Percentiles rank a stretch among this genome's conserved stretches.
Conservation (phyloP, 768 basidiomycete genomes). For the Lentinus brumalis region DNA sequence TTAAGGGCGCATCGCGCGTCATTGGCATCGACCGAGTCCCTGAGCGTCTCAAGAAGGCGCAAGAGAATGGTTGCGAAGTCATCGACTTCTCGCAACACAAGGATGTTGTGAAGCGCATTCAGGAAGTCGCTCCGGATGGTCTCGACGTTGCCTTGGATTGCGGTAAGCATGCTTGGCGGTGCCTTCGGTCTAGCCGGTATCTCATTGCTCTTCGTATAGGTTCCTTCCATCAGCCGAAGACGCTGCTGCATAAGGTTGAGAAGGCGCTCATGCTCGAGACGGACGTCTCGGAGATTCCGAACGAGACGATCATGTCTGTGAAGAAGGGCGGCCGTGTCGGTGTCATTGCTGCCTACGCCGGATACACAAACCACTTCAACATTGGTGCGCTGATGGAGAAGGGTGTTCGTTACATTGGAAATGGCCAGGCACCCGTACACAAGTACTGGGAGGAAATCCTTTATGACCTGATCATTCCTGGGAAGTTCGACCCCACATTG, state of each 20-base stretch:
- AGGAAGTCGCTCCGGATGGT: slow-evolving; percentile 63
- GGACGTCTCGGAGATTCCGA: slow-evolving; percentile 65
- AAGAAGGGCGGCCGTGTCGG: slow-evolving; percentile 59
- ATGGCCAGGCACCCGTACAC: slow-evolving; percentile 77
- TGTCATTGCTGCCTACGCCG: slow-evolving; percentile 69
- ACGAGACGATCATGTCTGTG: slow-evolving; percentile 48
- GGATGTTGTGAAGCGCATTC: slow-evolving; percentile 53
- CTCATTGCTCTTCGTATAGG: neutral
- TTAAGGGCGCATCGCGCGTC: slow-evolving; percentile 70
- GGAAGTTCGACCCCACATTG: slow-evolving; percentile 69
- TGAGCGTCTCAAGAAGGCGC: slow-evolving; percentile 49
- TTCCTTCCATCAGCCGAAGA: slow-evolving; percentile 74
- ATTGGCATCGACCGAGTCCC: slow-evolving; percentile 71
- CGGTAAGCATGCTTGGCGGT: slow-evolving; percentile 24
- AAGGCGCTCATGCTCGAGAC: slow-evolving; percentile 76
- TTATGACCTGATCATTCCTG: slow-evolving; percentile 60
- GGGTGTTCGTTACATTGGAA: slow-evolving; percentile 69
- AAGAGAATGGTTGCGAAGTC: slow-evolving; percentile 50
- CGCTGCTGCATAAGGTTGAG: slow-evolving; percentile 63
- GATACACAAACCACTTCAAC: slow-evolving; percentile 67
- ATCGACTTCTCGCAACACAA: slow-evolving; percentile 58
- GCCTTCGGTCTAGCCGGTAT: neutral
- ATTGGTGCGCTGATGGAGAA: slow-evolving; percentile 80
- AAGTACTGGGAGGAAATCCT: slow-evolving; percentile 74
- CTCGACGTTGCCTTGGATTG: slow-evolving; percentile 66